Base-by-base conservation (phyloP, 768 basidiomycete species). In the Amanita phalloides region DNA sequence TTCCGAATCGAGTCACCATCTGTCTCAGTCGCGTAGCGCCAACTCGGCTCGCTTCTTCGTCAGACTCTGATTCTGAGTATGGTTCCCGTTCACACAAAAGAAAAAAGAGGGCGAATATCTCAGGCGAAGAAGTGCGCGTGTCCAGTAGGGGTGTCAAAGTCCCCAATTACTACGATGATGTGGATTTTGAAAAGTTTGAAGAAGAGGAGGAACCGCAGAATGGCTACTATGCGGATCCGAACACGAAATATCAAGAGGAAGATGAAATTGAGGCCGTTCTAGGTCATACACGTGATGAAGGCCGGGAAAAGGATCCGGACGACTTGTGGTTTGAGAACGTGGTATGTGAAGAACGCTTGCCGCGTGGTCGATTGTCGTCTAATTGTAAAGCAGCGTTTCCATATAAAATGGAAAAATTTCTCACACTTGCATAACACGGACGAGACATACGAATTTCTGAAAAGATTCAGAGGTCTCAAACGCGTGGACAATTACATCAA, bases 401-500 rank as follows among this genome's bases (percentile, higher is more conserved):
- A 97, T 65, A 93, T 99, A 74, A 99, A 99, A 68, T 99, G 96
- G 96, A 97, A 98, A 68, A 84, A 82, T 59, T 98, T 93, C 67
- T 96, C 93, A 8, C 95, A 98, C 65, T 76, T 98, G 13, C 96
- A 98, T 73, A 97, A 99, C 63, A 99, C 96, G n/a, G 95, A 98
- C 64, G 96, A 99, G 68, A 85, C 85, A 13, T 96, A 97, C 72
- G 85, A 92, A 62, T 97, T 95, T 67, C 72, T 98, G 54, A 97
- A 95, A 67, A 81, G 87, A 23, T 98, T 87, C 78, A 89, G 84
- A 64, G 96, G 96, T 25, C 75, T 96, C 58, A 98, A 98, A 67
- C 89, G 93, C 47, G 90, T 99, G 56, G 96, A 98, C 70, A 98
- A 99, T 68, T 99, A 98, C 68, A 96, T 99, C 78, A 95, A 94